Evolutionary conservation across 306 rosid genomes (phyloP), one percentile per base, ranked within the genome.

Genomic region (Carpinus fangiana): DNA sequence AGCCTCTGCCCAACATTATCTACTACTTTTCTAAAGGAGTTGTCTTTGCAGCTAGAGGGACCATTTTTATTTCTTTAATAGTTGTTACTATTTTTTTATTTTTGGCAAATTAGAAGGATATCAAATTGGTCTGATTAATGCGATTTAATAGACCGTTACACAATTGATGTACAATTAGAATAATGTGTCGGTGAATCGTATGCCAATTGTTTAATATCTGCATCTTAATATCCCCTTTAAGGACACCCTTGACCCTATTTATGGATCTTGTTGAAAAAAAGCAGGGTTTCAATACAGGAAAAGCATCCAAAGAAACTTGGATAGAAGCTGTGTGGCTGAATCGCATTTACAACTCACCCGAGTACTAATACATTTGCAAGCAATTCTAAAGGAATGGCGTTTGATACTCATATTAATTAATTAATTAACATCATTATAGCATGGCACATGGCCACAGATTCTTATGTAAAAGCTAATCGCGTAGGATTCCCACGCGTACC

Each of bases 371-470:
- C 57, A 55, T 52, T 70, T 74, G 81, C 79, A 78, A 83, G 60
- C 46, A 43, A 38, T 61, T 59, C 55, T 4, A 64, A 70, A 69
- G 72, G 64, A 70, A 36, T 56, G 48, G 60, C 50, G 72, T 34
- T 12, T 75, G 76, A 72, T 76, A 34, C 48, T 70, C 43, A 55
- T 31, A 31, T 31, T 31, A 31, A 31, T 31, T 31, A 75, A 82
- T 79, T 76, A 73, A 80, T 74, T 76, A 23, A 51, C 53, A 85
- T 72, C 70, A 82, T 90, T 43, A 85, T 85, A 61, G 83, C 80
- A 36, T 28, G 76, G 86, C 92, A 85, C 95, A 81, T 88, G 92
- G 83, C 74, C 60, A 59, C 16, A 73, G 73, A 86, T 79, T 82
- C 79, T 69, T 48, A 38, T 78, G 50, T 48, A 45, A 76, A 51